A percentile compares a stretch with the other conserved stretches of the same genome.
Conservation (phyloP, 441 rosid genomes). For the Codiaeum variegatum region DNA sequence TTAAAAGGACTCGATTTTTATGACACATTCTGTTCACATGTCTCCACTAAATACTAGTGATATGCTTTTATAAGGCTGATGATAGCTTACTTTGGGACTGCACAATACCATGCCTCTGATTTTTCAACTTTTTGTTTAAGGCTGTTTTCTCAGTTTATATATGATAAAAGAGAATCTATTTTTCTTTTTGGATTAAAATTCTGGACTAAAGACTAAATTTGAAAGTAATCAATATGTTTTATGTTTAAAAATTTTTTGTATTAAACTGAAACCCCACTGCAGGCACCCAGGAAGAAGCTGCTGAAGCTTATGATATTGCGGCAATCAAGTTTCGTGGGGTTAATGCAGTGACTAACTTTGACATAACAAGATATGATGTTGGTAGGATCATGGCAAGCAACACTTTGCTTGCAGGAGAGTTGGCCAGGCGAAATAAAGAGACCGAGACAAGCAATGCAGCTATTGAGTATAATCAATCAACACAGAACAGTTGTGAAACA, state of each 20-base stretch:
- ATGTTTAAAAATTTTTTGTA: not conserved
- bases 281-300: constrained; percentile 99
- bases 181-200: not conserved
- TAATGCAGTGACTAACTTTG: constrained; percentile 92
- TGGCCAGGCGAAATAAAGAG: constrained; percentile 53
- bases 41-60: constrained; percentile 32
- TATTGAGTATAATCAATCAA: constrained; percentile 18
- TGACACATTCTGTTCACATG: constrained; percentile 26
- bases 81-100: constrained; percentile 29
- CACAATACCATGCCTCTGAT: constrained; percentile 21
- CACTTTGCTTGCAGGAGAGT: constrained; percentile 57
- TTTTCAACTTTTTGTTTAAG: constrained; percentile 26
- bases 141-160: constrained; percentile 23
- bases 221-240: not conserved
- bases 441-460: constrained; percentile 25
- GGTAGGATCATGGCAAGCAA: constrained; percentile 64
- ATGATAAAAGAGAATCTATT: constrained; percentile 14
- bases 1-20: constrained; percentile 20
- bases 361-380: constrained; percentile 60
- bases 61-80: constrained; percentile 55
- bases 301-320: constrained; percentile 90
- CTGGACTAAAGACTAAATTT: constrained; percentile 1
- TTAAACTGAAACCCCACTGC: not conserved
- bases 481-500: constrained; percentile 20
- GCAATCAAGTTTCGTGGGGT: constrained; percentile 91